Conservation (phyloP, 2,329 filamentous ascomycete species). For the Rutstroemia sp. region DNA sequence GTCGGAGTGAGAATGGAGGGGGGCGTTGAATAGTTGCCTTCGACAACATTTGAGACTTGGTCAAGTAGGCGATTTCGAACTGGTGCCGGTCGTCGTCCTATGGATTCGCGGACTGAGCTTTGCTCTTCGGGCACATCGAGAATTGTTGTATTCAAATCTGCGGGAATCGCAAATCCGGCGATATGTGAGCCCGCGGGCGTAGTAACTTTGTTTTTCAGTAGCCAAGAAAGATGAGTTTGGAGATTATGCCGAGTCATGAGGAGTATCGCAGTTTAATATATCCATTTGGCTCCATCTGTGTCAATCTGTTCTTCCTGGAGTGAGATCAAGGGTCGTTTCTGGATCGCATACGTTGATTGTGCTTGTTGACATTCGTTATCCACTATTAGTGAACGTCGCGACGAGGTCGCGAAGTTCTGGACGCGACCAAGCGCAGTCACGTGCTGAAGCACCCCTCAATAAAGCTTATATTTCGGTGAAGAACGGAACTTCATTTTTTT, state of each 20-base stretch:
- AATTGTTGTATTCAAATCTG: conserved; percentile 3
- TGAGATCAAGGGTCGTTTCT: too few relatives aligned
- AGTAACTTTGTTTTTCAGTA: conserved; percentile 25
- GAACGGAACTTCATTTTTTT: too few relatives aligned
- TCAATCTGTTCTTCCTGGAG: neutral
- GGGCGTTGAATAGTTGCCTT: conserved; percentile 17
- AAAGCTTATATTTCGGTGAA: too few relatives aligned
- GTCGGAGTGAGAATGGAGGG: conserved; percentile 15
- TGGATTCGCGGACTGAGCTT: conserved; percentile 3
- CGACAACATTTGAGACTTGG: conserved; percentile 18
- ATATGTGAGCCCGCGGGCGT: conserved; percentile 16
- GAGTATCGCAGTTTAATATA: conserved; percentile 15
- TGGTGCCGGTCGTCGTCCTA: conserved; percentile 8
- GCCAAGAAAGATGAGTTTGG: conserved; percentile 29
- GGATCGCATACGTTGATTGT: neutral
- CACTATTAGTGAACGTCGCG: neutral
- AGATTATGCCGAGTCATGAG: conserved; percentile 32
- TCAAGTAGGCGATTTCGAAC: conserved; percentile 11
- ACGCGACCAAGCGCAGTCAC: neutral
- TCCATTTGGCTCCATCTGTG: conserved; percentile 20
- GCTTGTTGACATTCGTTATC: neutral
- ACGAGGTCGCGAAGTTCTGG: neutral
- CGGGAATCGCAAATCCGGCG: neutral
- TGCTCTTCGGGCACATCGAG: conserved; percentile 12
- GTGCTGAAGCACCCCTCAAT: neutral